Evolutionary conservation across 2,329 filamentous ascomycete species (phyloP), one percentile per base, ranked within the genome.

Genomic region (Trichoderma aggressivum): DNA sequence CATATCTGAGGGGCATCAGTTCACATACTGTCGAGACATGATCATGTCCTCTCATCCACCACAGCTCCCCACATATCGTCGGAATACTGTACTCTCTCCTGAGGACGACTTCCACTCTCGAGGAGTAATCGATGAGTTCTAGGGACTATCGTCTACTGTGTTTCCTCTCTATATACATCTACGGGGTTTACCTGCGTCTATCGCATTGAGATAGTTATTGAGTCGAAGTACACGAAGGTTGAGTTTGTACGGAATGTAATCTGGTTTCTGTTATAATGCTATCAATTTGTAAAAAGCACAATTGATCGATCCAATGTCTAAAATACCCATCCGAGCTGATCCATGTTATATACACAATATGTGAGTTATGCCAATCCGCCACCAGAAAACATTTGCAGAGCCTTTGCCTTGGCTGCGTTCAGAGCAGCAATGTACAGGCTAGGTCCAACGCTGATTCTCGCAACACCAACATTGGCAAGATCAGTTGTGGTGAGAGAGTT

Each of bases 391-490:
- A 82, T 79, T 8, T 75, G 77, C 14, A 63, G 60, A 1, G 81
- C 81, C 1, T 77, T 76, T 16, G 77, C 72, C 74, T 81, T 81
- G 18, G 82, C 76, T 2, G 80, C 78, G 36, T 76, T 76, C 77
- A 83, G 82, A 2, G 83, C 84, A 56, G 80, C 76, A 1, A 77
- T 72, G 74, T 81, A 85, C 71, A 88, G 71, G 28, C 80, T 80
- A 0, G 86, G 86, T 0, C 87, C 87, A 72, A 89, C 78, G 76
- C 86, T 88, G 73, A 89, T 83, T 73, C 87, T 84, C 7, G 86
- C 85, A 47, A 89, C 86, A 0, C 87, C 87, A 63, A 88, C 78
- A 55, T 82, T 75, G 5, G 78, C 81, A 74, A 88, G 74, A 71
- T 86, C 82, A 43, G 76, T 75, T 1, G 84, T 81, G 5, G 82